A percentile compares a stretch with the other conserved stretches of the same genome.
Conservation (phyloP, 2,329 filamentous ascomycete genomes). For the Chaetomiaceae sp. region DNA sequence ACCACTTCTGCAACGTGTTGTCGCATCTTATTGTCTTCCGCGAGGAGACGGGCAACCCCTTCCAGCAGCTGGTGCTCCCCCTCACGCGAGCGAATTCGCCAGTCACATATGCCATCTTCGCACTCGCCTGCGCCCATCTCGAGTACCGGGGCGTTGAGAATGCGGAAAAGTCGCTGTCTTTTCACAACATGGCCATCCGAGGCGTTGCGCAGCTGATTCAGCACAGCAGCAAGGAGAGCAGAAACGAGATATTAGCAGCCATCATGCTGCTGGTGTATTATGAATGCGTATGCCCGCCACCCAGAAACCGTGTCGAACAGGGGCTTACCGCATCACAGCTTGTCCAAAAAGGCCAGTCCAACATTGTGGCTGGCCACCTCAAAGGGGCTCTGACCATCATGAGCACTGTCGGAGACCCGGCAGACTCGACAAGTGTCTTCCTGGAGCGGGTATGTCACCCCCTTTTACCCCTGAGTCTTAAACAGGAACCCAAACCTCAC, state of each 20-base stretch:
- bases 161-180: constrained; percentile 51
- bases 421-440: constrained; percentile 51
- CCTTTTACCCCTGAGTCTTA: neutral
- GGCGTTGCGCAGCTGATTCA: constrained; percentile 54
- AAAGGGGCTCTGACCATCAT: constrained; percentile 60
- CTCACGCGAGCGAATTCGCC: constrained; percentile 50
- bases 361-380: constrained; percentile 56
- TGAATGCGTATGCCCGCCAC: constrained; percentile 49
- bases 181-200: constrained; percentile 56
- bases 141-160: constrained; percentile 57
- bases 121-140: constrained; percentile 77
- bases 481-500: neutral
- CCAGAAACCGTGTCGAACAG: neutral
- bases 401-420: constrained; percentile 41
- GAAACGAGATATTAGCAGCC: constrained; percentile 55
- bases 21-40: constrained; percentile 62
- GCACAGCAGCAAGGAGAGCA: constrained; percentile 43
- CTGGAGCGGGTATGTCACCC: constrained; percentile 48
- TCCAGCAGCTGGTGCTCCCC: constrained; percentile 58
- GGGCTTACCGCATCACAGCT: constrained; percentile 38
- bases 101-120: constrained; percentile 79
- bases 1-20: constrained; percentile 60
- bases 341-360: constrained; percentile 55
- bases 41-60: constrained; percentile 58
- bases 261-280: constrained; percentile 61